These are phyloP conservation scores for Pythium myriotylum DNA, from an alignment of 352 stramenopile species.

Conservation along the genomic window DNA sequence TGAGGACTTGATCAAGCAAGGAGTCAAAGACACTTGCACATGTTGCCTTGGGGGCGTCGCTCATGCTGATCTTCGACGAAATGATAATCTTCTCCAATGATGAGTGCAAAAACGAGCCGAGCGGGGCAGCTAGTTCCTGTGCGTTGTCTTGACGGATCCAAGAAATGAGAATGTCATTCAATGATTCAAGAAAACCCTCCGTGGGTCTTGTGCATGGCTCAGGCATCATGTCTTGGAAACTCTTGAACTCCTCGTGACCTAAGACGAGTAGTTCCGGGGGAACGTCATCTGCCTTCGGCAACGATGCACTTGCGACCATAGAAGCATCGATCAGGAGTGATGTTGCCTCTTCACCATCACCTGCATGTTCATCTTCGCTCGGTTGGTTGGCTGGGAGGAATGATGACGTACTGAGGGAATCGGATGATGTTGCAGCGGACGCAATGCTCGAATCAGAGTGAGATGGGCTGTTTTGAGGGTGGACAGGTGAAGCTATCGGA, in stretches of 20 bases:
- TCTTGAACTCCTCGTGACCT: conserved; percentile 75
- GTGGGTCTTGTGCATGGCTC: conserved; percentile 62
- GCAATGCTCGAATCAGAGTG: conserved; percentile 65
- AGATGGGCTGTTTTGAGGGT: conserved; percentile 55
- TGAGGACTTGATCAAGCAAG: conserved; percentile 82
- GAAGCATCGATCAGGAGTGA: conserved; percentile 28
- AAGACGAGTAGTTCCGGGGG: conserved; percentile 60
- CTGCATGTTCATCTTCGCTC: conserved; percentile 8
- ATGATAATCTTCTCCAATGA: conserved; percentile 78
- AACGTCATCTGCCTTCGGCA: conserved; percentile 40
- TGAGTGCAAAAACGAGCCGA: conserved; percentile 64
- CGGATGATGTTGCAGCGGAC: conserved; percentile 54
- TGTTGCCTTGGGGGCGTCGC: conserved; percentile 59
- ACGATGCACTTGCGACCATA: conserved; percentile 15
- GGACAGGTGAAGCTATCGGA: conserved; percentile 56
- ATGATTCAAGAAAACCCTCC: conserved; percentile 74
- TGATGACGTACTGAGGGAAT: conserved; percentile 76
- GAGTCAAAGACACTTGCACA: conserved; percentile 73
- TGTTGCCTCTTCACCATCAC: conserved; percentile 12
- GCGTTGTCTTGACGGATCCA: conserved; percentile 83
- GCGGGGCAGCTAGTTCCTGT: conserved; percentile 54
- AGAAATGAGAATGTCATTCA: conserved; percentile 85
- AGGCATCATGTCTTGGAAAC: conserved; percentile 72
- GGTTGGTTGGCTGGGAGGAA: conserved; percentile 74
- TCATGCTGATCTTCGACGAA: conserved; percentile 73